Percentiles rank a stretch among this genome's conserved stretches.
phyloP scores from a whole-genome alignment of 208 protist genomes.

The Trypanosoma avium region DNA sequence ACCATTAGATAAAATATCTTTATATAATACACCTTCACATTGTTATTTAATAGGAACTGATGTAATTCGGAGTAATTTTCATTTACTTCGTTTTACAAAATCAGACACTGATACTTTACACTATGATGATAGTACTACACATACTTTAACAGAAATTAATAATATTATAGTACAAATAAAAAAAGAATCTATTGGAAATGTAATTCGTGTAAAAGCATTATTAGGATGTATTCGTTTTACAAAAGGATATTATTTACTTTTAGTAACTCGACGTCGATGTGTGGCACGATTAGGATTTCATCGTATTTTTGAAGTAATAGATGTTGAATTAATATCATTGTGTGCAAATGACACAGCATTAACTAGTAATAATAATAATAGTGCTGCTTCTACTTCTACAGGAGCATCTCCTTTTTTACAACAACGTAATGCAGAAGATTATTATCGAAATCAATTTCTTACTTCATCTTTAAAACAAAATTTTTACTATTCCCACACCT shows the following conservation, averaged over 20 bases:
- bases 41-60: conserved; percentile 62
- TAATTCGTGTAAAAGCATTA: conserved; percentile 42
- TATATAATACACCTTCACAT: conserved; percentile 52
- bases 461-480: conserved; percentile 58
- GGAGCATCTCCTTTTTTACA: conserved; percentile 13
- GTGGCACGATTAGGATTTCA: conserved; percentile 88
- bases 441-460: conserved; percentile 79
- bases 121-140: not conserved
- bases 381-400: not conserved
- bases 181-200: conserved; percentile 9
- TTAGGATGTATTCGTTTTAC: conserved; percentile 92
- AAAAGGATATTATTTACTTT: conserved; percentile 92
- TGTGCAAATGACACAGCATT: conserved; percentile 12
- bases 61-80: not conserved
- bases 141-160: conserved; percentile 34
- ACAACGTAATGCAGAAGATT: conserved; percentile 35
- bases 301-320: conserved; percentile 88
- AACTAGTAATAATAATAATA: too few species aligned
- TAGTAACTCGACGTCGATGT: conserved; percentile 70
- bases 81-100: conserved; percentile 20
- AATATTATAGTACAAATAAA: conserved; percentile 32
- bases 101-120: conserved; percentile 13
- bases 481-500: conserved; percentile 96
- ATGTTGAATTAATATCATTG: conserved; percentile 60
- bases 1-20: conserved; percentile 43